Evolutionary conservation across 2,329 filamentous ascomycete genomes (phyloP), one percentile per base, ranked within the genome.

Genomic region (Akanthomyces muscarius): DNA sequence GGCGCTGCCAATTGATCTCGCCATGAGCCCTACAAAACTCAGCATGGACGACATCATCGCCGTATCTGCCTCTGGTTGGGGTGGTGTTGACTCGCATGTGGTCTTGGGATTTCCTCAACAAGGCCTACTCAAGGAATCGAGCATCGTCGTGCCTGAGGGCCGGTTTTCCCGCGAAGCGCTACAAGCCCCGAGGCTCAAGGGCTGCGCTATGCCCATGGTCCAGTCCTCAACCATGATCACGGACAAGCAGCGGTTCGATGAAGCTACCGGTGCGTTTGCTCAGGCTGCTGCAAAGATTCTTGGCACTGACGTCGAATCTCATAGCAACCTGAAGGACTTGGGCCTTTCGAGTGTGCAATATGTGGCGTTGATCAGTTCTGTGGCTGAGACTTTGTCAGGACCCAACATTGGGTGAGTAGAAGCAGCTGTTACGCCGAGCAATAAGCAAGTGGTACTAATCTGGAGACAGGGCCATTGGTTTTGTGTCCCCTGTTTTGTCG

Each of bases 11-110:
- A 33, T 65, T 7, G 42, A 44, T 23, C 28, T 65, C 45, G 64
- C 64, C 2, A 54, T 18, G 33, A 16, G 36, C 21, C 28, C 54
- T 30, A 65, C 52, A 16, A 23, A 38, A 11, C 52, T 65, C 5
- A n/a, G 36, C 1, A 33, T 23, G 5, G 62, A 62, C 11, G 50
- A 64, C 50, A 33, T 65, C 7, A 42, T 64, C 30, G 53, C 64
- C 6, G 62, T 65, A 10, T 65, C 78, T 1, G 78, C 79, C 5
- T 76, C 77, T 13, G 81, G 75, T 67, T 81, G 80, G 41, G 80
- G 78, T 56, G 77, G 80, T 14, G 80, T 80, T 25, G 81, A 73
- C 56, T 81, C 73, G 5, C 78, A 76, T 65, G 79, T 77, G 71
- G 80, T 79, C 60, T 78, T 79, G 4, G 78, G 78, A 65, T 79